Percentiles rank a stretch among this genome's conserved stretches.
These are phyloP conservation scores for Drechslerella coelobrocha DNA, from an alignment of 2,329 filamentous ascomycete genomes.

Conservation along the genomic window DNA sequence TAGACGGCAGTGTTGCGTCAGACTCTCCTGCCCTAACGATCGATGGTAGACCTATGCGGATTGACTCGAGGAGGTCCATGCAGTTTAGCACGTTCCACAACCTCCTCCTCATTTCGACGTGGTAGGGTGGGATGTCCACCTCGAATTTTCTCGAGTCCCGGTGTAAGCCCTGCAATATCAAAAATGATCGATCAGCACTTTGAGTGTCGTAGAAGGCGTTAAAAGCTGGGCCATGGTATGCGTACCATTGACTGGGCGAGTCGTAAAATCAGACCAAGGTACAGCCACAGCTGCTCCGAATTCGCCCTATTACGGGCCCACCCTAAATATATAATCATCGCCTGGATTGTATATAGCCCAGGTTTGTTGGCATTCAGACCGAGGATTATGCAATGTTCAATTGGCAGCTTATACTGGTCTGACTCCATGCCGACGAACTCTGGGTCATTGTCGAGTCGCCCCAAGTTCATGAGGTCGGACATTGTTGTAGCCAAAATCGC, in stretches of 20 bases:
- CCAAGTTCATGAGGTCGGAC: slow-evolving; percentile 38
- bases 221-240: slow-evolving; percentile 13
- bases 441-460: slow-evolving; percentile 29
- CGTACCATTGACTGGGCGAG: slow-evolving; percentile 62
- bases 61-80: slow-evolving; percentile 77
- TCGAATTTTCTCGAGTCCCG: slow-evolving; percentile 76
- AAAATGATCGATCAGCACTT: slow-evolving; percentile 55
- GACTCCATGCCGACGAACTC: slow-evolving; percentile 49
- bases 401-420: slow-evolving; percentile 70
- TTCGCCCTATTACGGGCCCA: slow-evolving; percentile 49
- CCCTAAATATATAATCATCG: slow-evolving; percentile 52
- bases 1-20: slow-evolving; percentile 76
- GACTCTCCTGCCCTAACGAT: slow-evolving; percentile 78
- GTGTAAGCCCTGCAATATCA: slow-evolving; percentile 74
- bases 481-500: slow-evolving; percentile 68
- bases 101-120: slow-evolving; percentile 75
- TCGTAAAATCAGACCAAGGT: slow-evolving; percentile 65
- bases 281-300: slow-evolving; percentile 60
- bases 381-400: slow-evolving; percentile 77
- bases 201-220: too few species aligned
- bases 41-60: slow-evolving; percentile 67
- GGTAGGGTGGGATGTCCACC: slow-evolving; percentile 72
- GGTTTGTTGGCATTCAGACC: slow-evolving; percentile 74
- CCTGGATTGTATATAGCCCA: slow-evolving; percentile 53
- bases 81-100: slow-evolving; percentile 75